phyloP scores from a whole-genome alignment of 352 stramenopile genomes.

The Globisporangium orthogonon region DNA sequence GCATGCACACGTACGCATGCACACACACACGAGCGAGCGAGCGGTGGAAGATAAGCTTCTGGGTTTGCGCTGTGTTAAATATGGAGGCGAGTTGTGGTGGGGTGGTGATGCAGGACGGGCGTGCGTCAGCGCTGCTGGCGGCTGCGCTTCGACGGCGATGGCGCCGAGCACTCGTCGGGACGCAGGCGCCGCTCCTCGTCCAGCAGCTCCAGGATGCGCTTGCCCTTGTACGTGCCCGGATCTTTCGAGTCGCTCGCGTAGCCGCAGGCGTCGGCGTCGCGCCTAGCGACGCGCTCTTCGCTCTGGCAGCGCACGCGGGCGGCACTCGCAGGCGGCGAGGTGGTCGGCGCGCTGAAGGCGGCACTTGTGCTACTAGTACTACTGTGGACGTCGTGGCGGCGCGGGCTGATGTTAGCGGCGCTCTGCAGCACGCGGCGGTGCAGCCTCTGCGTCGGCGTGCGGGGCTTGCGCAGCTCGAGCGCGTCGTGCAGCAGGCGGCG shows the following conservation, averaged over 20 bases:
- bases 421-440: conserved; percentile 43
- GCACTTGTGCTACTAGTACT: background rate
- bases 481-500: conserved; percentile 42
- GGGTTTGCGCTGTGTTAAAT: no score
- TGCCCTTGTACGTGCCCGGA: conserved; percentile 48
- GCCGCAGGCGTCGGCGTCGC: conserved; percentile 15
- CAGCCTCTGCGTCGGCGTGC: conserved; percentile 58
- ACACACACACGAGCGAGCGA: no score
- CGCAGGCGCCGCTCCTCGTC: conserved; percentile 67
- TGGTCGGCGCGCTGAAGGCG: background rate
- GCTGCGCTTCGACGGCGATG: conserved; percentile 55
- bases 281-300: conserved; percentile 20
- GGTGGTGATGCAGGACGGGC: background rate
- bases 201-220: conserved; percentile 68
- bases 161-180: conserved; percentile 36
- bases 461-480: conserved; percentile 30
- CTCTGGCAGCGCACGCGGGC: conserved; percentile 26
- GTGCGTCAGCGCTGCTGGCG: conserved; percentile 15
- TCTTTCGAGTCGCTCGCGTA: conserved; percentile 28
- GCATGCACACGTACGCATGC: no score
- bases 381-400: conserved; percentile 28
- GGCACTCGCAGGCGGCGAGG: background rate
- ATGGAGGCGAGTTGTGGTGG: no score
- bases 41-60: no score
- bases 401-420: conserved; percentile 62